phyloP scores from a whole-genome alignment of 2,329 filamentous ascomycete species.

The Aspergillus sp. region DNA sequence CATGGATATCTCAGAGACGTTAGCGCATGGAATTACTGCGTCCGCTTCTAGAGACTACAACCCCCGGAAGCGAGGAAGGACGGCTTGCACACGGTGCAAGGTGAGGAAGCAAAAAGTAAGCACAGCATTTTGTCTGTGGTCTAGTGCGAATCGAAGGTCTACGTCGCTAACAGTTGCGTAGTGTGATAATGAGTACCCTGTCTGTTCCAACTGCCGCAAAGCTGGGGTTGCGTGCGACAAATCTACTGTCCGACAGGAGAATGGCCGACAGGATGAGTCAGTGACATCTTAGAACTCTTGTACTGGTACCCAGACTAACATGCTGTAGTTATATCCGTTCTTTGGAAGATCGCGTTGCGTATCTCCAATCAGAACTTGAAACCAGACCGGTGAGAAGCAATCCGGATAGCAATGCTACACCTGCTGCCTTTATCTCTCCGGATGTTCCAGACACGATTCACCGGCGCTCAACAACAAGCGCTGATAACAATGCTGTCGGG shows the following conservation, averaged over 20 bases:
- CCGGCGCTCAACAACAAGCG: constrained; percentile 10
- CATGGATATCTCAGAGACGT: constrained; percentile 15
- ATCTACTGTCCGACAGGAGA: constrained; percentile 33
- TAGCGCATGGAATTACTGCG: constrained; percentile 14
- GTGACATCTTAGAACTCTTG: constrained; percentile 1
- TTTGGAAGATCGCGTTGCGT: constrained; percentile 36
- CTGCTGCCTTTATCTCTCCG: constrained; percentile 17
- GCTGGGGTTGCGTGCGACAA: constrained; percentile 38
- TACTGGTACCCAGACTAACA: not conserved
- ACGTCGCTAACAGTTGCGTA: constrained; percentile 8
- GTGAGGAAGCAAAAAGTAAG: constrained; percentile 39
- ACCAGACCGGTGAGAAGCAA: constrained; percentile 10
- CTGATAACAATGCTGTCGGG: constrained; percentile 29
- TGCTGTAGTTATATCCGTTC: constrained; percentile 33
- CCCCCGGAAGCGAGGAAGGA: constrained; percentile 39
- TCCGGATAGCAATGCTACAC: constrained; percentile 8
- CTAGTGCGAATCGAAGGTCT: not conserved
- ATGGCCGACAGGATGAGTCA: constrained; percentile 29
- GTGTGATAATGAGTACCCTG: constrained; percentile 41
- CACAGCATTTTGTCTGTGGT: not conserved
- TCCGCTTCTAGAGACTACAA: constrained; percentile 28
- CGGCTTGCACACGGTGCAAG: constrained; percentile 41
- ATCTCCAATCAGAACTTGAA: constrained; percentile 31
- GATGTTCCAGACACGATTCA: constrained; percentile 14
- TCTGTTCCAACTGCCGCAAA: constrained; percentile 39